Conservation (phyloP, 441 rosid genomes). For the Populus trichocarpa region DNA sequence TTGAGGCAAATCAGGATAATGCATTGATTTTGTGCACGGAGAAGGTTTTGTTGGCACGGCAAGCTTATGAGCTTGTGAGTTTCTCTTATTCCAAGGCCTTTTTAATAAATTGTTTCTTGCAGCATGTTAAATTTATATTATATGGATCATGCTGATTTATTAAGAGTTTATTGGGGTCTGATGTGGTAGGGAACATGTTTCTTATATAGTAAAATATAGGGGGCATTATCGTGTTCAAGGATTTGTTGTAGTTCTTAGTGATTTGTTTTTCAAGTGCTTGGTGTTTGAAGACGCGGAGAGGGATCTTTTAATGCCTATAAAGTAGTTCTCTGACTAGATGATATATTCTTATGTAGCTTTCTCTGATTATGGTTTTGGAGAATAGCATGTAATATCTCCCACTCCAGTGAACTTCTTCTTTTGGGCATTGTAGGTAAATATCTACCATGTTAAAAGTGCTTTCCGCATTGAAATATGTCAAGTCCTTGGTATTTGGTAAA, state of each 20-base stretch:
- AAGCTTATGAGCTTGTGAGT: slow-evolving; percentile 92
- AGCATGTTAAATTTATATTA: background rate
- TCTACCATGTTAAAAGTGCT: background rate
- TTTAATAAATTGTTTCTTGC: background rate
- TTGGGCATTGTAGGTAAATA: background rate
- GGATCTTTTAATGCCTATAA: background rate
- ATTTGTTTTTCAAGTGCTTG: background rate
- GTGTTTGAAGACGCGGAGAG: background rate
- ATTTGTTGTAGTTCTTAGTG: background rate
- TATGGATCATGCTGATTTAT: background rate
- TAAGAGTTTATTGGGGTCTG: background rate
- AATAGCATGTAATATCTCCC: background rate
- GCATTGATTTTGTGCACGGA: slow-evolving; percentile 85
- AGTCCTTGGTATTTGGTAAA: background rate
- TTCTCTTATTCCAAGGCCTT: background rate
- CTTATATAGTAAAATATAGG: background rate
- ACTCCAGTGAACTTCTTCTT: background rate
- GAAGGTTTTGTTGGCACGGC: slow-evolving; percentile 86
- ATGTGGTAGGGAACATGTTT: background rate
- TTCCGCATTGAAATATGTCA: background rate
- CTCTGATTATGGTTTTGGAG: background rate
- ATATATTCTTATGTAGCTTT: background rate
- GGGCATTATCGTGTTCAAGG: background rate
- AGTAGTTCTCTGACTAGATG: background rate
- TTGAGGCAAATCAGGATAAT: slow-evolving; percentile 76